These are phyloP conservation scores for Talinum fruticosum DNA, from an alignment of 148 eudicot species.

Conservation along the genomic window DNA sequence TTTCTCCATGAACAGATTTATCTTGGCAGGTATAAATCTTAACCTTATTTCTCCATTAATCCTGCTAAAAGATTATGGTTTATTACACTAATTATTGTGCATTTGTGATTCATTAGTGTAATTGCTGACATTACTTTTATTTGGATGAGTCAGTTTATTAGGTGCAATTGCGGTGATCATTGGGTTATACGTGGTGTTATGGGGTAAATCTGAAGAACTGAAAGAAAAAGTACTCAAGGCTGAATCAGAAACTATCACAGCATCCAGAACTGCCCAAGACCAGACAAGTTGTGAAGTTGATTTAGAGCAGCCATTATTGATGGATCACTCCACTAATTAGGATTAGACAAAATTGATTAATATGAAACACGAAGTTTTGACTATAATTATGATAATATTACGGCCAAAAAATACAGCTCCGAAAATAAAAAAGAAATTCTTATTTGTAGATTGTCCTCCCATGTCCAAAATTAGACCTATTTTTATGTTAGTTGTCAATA, in stretches of 20 bases:
- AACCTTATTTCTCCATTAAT: too few relatives aligned
- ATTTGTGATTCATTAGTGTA: neutral
- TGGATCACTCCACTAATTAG: conserved; percentile 16
- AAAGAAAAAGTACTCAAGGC: conserved; percentile 2
- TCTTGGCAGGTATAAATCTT: conserved; percentile 50
- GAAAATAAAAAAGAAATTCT: too few relatives aligned
- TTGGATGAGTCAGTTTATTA: conserved; percentile 36
- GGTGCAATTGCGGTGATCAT: conserved; percentile 50
- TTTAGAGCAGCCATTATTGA: conserved; percentile 52
- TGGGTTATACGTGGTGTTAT: conserved; percentile 68
- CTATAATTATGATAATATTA: too few relatives aligned
- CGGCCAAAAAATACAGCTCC: too few relatives aligned
- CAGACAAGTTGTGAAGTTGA: conserved; percentile 22
- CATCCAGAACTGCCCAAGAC: conserved; percentile 27
- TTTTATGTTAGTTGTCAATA: too few relatives aligned
- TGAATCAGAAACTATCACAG: conserved; percentile 14
- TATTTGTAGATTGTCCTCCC: too few relatives aligned
- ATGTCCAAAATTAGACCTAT: too few relatives aligned
- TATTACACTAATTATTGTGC: too few relatives aligned
- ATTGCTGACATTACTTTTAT: neutral
- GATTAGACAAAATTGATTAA: neutral
- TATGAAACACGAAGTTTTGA: too few relatives aligned
- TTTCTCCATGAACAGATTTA: conserved; percentile 63
- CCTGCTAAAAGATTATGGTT: too few relatives aligned
- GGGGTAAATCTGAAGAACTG: conserved; percentile 64